Percentiles rank a stretch among this genome's conserved stretches.
These are phyloP conservation scores for Rhododendron griersonianum DNA, from an alignment of 148 eudicot species.

Conservation along the genomic window DNA sequence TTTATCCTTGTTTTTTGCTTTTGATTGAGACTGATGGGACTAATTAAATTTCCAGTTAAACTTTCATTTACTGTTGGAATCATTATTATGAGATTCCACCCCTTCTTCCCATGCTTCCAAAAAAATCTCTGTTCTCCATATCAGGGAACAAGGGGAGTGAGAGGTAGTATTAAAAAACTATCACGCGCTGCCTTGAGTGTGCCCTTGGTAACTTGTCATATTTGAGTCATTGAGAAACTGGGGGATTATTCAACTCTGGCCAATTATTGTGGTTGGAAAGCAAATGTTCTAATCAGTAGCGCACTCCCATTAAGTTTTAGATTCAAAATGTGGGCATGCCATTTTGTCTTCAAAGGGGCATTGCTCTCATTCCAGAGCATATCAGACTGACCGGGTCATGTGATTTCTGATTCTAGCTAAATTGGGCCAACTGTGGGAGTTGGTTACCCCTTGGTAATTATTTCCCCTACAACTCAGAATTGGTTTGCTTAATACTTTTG, in stretches of 20 bases:
- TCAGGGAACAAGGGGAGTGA: background rate
- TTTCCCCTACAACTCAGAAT: background rate
- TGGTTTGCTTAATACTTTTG: background rate
- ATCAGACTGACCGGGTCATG: background rate
- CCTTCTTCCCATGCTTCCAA: background rate
- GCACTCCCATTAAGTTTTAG: background rate
- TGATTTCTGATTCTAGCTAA: conserved; percentile 8
- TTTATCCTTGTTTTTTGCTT: background rate
- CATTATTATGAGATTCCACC: background rate
- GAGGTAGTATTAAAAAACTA: background rate
- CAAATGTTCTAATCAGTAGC: background rate
- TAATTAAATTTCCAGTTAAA: background rate
- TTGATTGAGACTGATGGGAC: background rate
- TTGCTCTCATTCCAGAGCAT: background rate
- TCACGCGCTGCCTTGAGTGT: background rate
- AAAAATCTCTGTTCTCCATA: background rate
- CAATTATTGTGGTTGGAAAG: background rate
- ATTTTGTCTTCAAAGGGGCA: background rate
- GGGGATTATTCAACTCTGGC: background rate
- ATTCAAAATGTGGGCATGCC: background rate
- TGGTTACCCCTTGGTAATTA: background rate
- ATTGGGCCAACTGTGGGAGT: background rate
- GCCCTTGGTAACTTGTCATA: background rate
- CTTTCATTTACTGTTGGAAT: background rate
- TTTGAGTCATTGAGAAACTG: background rate